Conservation (phyloP, 1,284 basidiomycete genomes). For the Microbotryum scabiosae region DNA sequence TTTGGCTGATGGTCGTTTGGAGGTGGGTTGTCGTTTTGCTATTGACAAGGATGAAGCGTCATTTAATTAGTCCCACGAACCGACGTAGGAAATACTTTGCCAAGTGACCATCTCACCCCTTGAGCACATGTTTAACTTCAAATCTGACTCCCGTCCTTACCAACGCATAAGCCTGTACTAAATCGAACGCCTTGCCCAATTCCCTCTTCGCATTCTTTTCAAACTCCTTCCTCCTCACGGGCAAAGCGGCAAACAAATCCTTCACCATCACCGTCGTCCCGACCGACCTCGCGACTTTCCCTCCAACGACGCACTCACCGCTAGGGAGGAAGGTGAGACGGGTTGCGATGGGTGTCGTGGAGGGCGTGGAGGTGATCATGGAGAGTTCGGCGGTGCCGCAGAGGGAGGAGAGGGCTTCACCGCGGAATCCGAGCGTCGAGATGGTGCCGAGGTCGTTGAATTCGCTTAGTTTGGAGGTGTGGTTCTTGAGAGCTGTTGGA, state of each 20-base stretch:
- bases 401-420: conserved; percentile 87
- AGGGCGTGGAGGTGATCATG: conserved; percentile 63
- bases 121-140: conserved; percentile 62
- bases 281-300: conserved; percentile 43
- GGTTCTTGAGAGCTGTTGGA: conserved; percentile 68
- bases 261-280: conserved; percentile 77
- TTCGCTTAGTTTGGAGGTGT: conserved; percentile 81
- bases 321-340: conserved; percentile 52
- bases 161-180: conserved; percentile 84
- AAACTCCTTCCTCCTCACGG: conserved; percentile 87
- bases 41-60: too few relatives aligned
- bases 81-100: too few relatives aligned
- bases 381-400: conserved; percentile 74
- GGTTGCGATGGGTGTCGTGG: conserved; percentile 65
- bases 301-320: conserved; percentile 37
- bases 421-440: conserved; percentile 86
- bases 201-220: conserved; percentile 85
- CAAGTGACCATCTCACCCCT: conserved; percentile 59
- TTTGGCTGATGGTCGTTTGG: conserved; percentile 58
- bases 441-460: conserved; percentile 69
- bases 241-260: conserved; percentile 69
- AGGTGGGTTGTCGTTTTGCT: conserved; percentile 67
- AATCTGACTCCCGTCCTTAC: conserved; percentile 61
- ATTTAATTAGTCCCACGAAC: too few relatives aligned
- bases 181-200: conserved; percentile 69